phyloP scores from a whole-genome alignment of 495 filamentous ascomycete species.

The Podospora pseudocomata region DNA sequence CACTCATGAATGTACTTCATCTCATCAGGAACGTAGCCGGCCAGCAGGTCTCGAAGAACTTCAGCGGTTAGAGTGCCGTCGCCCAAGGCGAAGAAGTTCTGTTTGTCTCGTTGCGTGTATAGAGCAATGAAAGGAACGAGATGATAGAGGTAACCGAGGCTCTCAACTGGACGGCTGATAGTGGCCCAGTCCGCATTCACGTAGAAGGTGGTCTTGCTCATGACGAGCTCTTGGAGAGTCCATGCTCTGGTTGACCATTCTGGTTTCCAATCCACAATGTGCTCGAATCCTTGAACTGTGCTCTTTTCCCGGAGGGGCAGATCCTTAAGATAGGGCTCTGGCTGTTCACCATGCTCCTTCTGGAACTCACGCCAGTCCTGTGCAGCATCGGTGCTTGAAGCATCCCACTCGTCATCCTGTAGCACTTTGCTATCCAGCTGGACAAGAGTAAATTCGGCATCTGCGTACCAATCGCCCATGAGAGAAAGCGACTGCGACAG shows the following conservation, averaged over 20 bases:
- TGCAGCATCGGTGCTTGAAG: conserved; percentile 19
- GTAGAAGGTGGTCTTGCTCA: conserved; percentile 47
- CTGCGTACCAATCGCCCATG: conserved; percentile 50
- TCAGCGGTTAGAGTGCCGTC: neutral
- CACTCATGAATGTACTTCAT: neutral
- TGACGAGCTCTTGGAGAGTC: conserved; percentile 50
- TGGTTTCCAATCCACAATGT: conserved; percentile 22
- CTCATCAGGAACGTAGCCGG: too few relatives aligned
- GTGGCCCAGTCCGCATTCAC: conserved; percentile 40
- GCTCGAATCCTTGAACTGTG: conserved; percentile 14
- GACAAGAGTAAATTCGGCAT: conserved; percentile 46
- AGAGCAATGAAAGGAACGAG: conserved; percentile 36
- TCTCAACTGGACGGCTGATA: conserved; percentile 37
- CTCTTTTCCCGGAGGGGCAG: conserved; percentile 20
- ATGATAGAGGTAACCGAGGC: conserved; percentile 40
- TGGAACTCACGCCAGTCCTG: conserved; percentile 31
- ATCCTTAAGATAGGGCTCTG: neutral
- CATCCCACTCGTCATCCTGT: neutral
- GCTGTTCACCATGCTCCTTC: conserved; percentile 3
- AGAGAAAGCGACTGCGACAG: conserved; percentile 41
- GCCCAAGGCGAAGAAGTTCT: conserved; percentile 16
- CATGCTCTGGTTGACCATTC: conserved; percentile 45
- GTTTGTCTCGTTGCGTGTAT: conserved; percentile 29
- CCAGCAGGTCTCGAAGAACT: neutral
- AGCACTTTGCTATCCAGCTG: conserved; percentile 37